phyloP scores from a whole-genome alignment of 345 rosid species.

The Bruguiera sexangula region DNA sequence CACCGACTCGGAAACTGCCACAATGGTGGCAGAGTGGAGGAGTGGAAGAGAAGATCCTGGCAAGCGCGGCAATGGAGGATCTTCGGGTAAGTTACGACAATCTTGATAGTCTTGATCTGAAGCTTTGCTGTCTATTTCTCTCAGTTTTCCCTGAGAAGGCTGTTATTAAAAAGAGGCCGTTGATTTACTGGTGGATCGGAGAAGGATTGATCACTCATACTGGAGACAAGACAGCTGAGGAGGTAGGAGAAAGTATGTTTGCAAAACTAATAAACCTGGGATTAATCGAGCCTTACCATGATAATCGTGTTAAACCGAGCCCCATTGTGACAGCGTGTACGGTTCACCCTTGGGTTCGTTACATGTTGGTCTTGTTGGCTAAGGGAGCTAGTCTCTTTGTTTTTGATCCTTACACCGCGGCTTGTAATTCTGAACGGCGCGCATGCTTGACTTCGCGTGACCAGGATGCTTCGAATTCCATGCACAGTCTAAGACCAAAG shows the following conservation, averaged over 20 bases:
- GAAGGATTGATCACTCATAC: background rate
- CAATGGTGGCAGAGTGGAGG: background rate
- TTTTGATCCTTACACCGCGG: background rate
- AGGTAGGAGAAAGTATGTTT: background rate
- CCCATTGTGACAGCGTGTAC: background rate
- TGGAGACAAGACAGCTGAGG: background rate
- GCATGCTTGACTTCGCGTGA: background rate
- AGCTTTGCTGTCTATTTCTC: constrained; percentile 1
- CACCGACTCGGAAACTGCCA: background rate
- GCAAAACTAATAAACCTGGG: background rate
- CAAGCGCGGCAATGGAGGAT: background rate
- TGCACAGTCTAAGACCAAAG: too few species aligned
- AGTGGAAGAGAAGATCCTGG: background rate
- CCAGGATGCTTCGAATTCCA: background rate
- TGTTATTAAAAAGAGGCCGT: background rate
- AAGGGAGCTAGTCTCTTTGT: background rate
- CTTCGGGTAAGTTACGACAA: background rate
- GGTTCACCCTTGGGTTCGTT: background rate
- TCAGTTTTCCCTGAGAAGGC: background rate
- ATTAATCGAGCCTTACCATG: background rate
- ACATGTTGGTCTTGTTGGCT: background rate
- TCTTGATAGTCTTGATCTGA: background rate
- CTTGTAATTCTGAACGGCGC: background rate
- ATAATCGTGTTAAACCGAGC: background rate
- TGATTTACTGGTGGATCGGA: constrained; percentile 10